Conservation (phyloP, 73 alveolate species). For the Paramecium pentaurelia region DNA sequence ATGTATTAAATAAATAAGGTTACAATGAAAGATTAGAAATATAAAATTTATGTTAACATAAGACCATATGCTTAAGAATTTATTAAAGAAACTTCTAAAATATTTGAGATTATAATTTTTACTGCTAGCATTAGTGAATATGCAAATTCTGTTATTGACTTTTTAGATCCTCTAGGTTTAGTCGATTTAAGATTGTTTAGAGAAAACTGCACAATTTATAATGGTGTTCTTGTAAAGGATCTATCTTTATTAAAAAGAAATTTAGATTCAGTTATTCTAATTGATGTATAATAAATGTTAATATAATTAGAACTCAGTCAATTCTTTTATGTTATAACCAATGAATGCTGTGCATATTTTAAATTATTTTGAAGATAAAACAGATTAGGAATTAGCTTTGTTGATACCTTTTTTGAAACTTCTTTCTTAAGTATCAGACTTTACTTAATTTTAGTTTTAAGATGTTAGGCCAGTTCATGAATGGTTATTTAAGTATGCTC, state of each 20-base stretch:
- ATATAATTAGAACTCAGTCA: conserved; percentile 29
- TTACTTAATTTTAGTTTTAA: not conserved
- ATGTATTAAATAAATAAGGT: not conserved
- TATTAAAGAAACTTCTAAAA: conserved; percentile 37
- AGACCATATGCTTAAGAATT: conserved; percentile 62
- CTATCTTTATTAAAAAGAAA: conserved; percentile 73
- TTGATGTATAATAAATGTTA: conserved; percentile 59
- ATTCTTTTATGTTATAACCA: conserved; percentile 53
- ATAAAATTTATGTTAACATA: conserved; percentile 47
- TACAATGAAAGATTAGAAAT: not conserved
- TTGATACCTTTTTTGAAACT: conserved; percentile 30
- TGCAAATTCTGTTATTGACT: conserved; percentile 88
- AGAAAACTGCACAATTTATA: conserved; percentile 83
- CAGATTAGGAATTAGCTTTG: conserved; percentile 38
- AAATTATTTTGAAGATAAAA: conserved; percentile 52
- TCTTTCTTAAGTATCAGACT: not conserved
- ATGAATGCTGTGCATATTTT: conserved; percentile 50
- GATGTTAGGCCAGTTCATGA: conserved; percentile 47
- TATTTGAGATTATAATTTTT: conserved; percentile 50
- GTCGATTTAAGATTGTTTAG: conserved; percentile 73
- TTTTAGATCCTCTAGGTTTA: conserved; percentile 67
- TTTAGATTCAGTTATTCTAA: conserved; percentile 74
- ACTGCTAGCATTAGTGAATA: conserved; percentile 68
- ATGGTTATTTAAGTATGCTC: conserved; percentile 43
- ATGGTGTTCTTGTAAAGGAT: conserved; percentile 86